A percentile compares a stretch with the other conserved stretches of the same genome.
These are phyloP conservation scores for Aspergillus pseudotamarii DNA, from an alignment of 2,329 filamentous ascomycete species.

Conservation along the genomic window DNA sequence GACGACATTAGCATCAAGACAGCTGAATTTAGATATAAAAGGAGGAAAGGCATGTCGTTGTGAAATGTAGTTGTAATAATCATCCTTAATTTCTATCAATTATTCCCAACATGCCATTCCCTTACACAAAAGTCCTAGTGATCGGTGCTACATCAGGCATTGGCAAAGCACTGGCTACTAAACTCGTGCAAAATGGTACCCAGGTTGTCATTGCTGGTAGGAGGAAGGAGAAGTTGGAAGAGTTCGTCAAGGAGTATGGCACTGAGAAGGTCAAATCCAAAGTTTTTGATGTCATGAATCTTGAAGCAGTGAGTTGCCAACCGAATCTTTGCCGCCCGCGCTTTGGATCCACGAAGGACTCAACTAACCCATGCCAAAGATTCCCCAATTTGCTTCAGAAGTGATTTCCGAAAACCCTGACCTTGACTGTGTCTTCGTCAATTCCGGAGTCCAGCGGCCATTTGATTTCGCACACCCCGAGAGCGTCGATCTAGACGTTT, in stretches of 20 bases:
- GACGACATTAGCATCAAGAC: too few relatives aligned
- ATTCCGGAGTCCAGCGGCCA: conserved; percentile 56
- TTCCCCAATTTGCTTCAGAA: conserved; percentile 23
- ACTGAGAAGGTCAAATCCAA: conserved; percentile 49
- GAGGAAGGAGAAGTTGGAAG: conserved; percentile 54
- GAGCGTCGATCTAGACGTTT: conserved; percentile 46
- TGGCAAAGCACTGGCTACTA: conserved; percentile 53
- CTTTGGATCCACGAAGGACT: background rate
- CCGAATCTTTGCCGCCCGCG: background rate
- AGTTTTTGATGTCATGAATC: conserved; percentile 55
- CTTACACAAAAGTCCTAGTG: conserved; percentile 57
- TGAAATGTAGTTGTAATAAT: background rate
- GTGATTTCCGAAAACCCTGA: conserved; percentile 50
- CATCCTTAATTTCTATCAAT: background rate
- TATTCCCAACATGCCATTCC: conserved; percentile 40
- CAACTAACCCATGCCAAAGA: conserved; percentile 6
- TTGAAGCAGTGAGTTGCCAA: conserved; percentile 43
- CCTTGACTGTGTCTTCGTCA: conserved; percentile 56
- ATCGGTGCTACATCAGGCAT: conserved; percentile 54
- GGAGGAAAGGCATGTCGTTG: background rate
- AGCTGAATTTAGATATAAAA: background rate
- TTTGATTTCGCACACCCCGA: conserved; percentile 54
- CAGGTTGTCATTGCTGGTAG: conserved; percentile 54
- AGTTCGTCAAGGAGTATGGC: conserved; percentile 51
- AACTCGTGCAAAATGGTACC: conserved; percentile 51